Evolutionary conservation across 345 rosid genomes (phyloP).

Genomic region (Cardamine occulta): DNA sequence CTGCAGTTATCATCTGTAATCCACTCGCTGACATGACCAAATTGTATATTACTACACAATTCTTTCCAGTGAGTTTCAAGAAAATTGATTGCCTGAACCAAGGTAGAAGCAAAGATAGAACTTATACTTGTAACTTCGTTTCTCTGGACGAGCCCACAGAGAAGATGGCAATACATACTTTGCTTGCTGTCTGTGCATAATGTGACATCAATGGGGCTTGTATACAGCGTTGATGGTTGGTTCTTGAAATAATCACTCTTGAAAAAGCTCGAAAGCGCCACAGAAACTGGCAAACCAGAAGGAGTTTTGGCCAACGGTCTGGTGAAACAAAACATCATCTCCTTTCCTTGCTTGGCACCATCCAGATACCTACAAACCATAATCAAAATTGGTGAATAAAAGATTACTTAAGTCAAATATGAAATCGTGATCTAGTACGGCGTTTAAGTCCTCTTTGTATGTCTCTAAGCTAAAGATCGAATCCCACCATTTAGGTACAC

Average conservation of each 20-base stretch:
- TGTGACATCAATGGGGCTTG: constrained; percentile 63
- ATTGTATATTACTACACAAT: constrained; percentile 56
- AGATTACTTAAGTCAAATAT: too few relatives aligned
- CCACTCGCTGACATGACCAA: constrained; percentile 61
- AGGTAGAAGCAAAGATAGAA: constrained; percentile 55
- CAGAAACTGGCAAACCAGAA: neutral
- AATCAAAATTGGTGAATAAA: neutral
- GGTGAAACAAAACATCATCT: neutral
- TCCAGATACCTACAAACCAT: neutral
- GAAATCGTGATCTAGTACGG: too few relatives aligned
- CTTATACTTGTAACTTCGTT: constrained; percentile 55
- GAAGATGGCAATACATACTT: constrained; percentile 69
- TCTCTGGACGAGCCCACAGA: constrained; percentile 59
- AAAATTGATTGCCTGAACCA: constrained; percentile 59
- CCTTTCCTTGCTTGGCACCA: neutral
- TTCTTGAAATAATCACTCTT: constrained; percentile 54
- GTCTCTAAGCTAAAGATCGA: too few relatives aligned
- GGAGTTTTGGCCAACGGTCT: neutral
- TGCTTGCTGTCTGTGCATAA: constrained; percentile 63
- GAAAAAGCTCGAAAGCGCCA: constrained; percentile 16
- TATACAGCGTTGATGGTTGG: constrained; percentile 49
- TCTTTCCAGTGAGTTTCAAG: constrained; percentile 64
- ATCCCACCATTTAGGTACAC: too few relatives aligned
- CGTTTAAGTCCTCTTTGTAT: too few relatives aligned
- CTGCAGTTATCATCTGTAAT: constrained; percentile 52